A percentile compares a stretch with the other conserved stretches of the same genome.
Evolutionary conservation across 1,139 yeast species (phyloP).

Genomic region (Taphrina betulina): DNA sequence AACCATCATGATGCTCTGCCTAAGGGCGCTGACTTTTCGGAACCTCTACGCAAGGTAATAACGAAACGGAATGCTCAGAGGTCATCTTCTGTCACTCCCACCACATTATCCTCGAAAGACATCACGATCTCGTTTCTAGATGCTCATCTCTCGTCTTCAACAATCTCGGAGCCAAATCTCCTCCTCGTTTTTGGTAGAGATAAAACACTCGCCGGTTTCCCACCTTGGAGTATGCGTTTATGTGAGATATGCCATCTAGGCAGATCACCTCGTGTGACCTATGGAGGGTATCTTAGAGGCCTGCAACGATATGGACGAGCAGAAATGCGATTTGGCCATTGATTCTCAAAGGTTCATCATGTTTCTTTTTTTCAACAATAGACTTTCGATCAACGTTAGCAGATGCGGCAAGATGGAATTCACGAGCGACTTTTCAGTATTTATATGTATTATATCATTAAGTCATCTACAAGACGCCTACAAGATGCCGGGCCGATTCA

Average conservation of each 20-base stretch:
- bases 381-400: too few species aligned
- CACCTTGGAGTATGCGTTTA: conserved; percentile 95
- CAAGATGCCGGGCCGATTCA: too few species aligned
- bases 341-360: too few species aligned
- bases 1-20: not conserved
- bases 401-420: too few species aligned
- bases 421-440: too few species aligned
- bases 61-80: not conserved
- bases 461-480: too few species aligned
- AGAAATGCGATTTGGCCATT: conserved; percentile 33
- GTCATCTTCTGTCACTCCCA: not conserved
- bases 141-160: conserved; percentile 18
- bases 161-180: conserved; percentile 84
- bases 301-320: conserved; percentile 20
- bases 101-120: conserved; percentile 1
- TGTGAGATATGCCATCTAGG: conserved; percentile 63
- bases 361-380: too few species aligned
- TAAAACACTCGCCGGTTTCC: conserved; percentile 86
- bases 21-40: not conserved
- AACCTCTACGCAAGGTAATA: not conserved
- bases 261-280: conserved; percentile 10
- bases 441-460: too few species aligned
- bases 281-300: conserved; percentile 26
- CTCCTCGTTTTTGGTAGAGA: conserved; percentile 80
- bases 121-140: conserved; percentile 25